Evolutionary conservation across 2,329 filamentous ascomycete genomes (phyloP).

Genomic region (Periglandula ipomoeae): DNA sequence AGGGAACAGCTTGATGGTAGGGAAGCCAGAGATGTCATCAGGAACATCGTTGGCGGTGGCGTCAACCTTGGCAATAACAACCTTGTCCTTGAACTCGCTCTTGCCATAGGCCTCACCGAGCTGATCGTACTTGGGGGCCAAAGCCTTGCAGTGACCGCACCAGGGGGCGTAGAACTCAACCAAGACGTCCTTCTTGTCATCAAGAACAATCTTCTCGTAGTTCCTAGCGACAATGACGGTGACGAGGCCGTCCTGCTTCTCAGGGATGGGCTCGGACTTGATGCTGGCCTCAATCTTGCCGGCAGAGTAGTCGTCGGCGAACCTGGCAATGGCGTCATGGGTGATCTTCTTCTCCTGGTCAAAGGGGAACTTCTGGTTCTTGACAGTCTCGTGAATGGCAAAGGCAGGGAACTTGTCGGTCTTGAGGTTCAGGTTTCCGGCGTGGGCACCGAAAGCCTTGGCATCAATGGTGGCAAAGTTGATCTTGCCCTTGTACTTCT

Average conservation of each 20-base stretch:
- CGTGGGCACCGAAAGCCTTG: constrained; percentile 87
- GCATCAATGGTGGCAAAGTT: constrained; percentile 99
- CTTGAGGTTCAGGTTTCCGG: constrained; percentile 94
- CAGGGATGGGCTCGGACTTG: constrained; percentile 96
- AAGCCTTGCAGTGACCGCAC: constrained; percentile 99
- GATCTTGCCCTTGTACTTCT: constrained; percentile 87
- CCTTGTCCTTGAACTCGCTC: constrained; percentile 72
- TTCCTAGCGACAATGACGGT: constrained; percentile 84
- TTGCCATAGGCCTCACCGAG: constrained; percentile 69
- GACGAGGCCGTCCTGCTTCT: constrained; percentile 85
- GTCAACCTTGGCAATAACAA: constrained; percentile 95
- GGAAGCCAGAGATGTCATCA: constrained; percentile 95
- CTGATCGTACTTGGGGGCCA: constrained; percentile 94
- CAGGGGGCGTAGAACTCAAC: constrained; percentile 98
- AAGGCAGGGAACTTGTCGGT: constrained; percentile 93
- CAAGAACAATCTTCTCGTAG: constrained; percentile 85
- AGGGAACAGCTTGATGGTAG: constrained; percentile 96
- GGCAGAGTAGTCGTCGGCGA: constrained; percentile 74
- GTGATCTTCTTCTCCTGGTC: constrained; percentile 76
- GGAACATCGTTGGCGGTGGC: constrained; percentile 94
- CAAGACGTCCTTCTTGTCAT: constrained; percentile 93
- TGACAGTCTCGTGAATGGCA: constrained; percentile 89
- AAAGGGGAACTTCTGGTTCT: constrained; percentile 96
- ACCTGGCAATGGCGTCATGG: constrained; percentile 60
- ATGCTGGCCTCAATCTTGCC: constrained; percentile 93